Evolutionary conservation across 2,329 filamentous ascomycete species (phyloP).

Genomic region (Colletotrichum orchidophilum): DNA sequence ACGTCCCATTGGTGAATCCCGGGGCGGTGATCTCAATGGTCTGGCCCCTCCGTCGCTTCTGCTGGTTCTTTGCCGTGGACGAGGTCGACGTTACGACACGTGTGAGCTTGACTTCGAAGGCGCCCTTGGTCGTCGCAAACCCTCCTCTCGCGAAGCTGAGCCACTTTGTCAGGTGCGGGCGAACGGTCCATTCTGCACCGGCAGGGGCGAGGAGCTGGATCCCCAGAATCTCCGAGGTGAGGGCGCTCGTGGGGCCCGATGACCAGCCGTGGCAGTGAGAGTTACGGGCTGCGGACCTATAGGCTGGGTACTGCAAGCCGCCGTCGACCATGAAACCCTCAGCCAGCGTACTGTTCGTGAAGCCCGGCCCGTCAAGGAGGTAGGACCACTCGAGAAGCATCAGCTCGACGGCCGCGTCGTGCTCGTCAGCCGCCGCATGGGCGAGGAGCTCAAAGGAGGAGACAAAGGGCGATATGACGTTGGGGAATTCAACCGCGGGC

Average conservation of each 20-base stretch:
- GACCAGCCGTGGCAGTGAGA: slow-evolving; percentile 50
- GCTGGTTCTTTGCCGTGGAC: slow-evolving; percentile 1
- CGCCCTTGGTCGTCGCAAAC: slow-evolving; percentile 44
- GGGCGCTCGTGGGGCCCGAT: slow-evolving; percentile 44
- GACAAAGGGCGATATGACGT: slow-evolving; percentile 48
- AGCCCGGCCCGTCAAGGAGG: slow-evolving; percentile 47
- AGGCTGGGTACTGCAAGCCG: slow-evolving; percentile 44
- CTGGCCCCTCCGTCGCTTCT: slow-evolving; percentile 20
- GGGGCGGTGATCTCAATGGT: slow-evolving; percentile 31
- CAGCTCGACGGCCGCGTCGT: slow-evolving; percentile 51
- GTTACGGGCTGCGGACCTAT: slow-evolving; percentile 41
- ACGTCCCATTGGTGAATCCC: slow-evolving; percentile 33
- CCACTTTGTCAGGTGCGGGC: slow-evolving; percentile 44
- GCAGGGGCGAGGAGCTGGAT: slow-evolving; percentile 40
- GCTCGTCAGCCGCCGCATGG: slow-evolving; percentile 48
- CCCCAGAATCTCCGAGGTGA: slow-evolving; percentile 42
- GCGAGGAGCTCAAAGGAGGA: slow-evolving; percentile 46
- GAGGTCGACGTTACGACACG: slow-evolving; percentile 34
- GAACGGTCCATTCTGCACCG: slow-evolving; percentile 40
- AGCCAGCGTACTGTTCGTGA: slow-evolving; percentile 53
- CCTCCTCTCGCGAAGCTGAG: slow-evolving; percentile 46
- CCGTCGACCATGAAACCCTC: slow-evolving; percentile 52
- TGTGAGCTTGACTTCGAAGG: slow-evolving; percentile 44
- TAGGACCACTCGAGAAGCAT: slow-evolving; percentile 51
- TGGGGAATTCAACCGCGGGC: slow-evolving; percentile 51